Percentiles rank a stretch among this genome's conserved stretches.
phyloP scores from a whole-genome alignment of 306 rosid species.

The Inga leiocalycina region DNA sequence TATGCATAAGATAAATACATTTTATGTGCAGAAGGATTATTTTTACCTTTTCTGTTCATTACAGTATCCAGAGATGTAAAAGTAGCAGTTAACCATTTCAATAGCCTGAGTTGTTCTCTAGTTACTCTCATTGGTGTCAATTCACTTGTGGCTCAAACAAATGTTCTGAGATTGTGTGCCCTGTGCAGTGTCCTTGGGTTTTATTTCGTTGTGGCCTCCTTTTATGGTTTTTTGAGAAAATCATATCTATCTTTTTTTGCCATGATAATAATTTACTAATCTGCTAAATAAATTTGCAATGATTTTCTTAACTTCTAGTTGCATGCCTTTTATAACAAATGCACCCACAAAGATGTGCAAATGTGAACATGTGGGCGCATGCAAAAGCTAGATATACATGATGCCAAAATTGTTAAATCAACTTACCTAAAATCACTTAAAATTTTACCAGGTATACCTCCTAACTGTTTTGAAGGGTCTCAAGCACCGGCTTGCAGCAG shows the following conservation, averaged over 20 bases:
- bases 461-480: conserved; percentile 89
- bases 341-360: background rate
- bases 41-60: background rate
- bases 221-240: conserved; percentile 8
- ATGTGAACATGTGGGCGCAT: conserved; percentile 23
- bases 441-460: conserved; percentile 81
- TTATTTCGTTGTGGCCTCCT: background rate
- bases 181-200: conserved; percentile 1
- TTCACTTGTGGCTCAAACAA: background rate
- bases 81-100: background rate
- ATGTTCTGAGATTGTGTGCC: conserved; percentile 5
- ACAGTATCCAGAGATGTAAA: background rate
- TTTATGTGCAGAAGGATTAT: conserved; percentile 14
- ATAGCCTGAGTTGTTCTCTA: conserved; percentile 3
- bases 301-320: conserved; percentile 20
- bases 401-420: conserved; percentile 28
- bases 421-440: conserved; percentile 42
- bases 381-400: conserved; percentile 25
- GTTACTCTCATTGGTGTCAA: background rate
- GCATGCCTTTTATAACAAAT: background rate
- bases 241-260: background rate
- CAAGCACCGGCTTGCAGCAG: conserved; percentile 95
- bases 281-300: conserved; percentile 22
- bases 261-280: conserved; percentile 12
- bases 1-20: conserved; percentile 12